A percentile compares a stretch with the other conserved stretches of the same genome.
Evolutionary conservation across 2,329 filamentous ascomycete species (phyloP).

Genomic region (Hansfordia pulvinata): DNA sequence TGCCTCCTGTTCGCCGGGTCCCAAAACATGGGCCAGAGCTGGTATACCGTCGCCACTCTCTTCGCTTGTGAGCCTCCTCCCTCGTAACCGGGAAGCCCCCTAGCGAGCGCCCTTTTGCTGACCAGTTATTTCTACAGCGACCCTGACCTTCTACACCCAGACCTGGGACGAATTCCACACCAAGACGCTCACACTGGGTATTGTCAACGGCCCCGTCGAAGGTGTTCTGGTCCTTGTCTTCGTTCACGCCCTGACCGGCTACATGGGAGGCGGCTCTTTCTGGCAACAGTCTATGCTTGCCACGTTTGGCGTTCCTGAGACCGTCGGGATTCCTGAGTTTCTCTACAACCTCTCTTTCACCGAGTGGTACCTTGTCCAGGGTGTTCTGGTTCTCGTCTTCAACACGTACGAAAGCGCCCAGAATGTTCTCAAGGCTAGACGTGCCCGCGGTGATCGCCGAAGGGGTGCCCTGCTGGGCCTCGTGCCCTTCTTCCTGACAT

Average conservation of each 20-base stretch:
- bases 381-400: conserved; percentile 64
- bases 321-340: conserved; percentile 48
- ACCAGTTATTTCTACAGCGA: conserved; percentile 37
- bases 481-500: conserved; percentile 65
- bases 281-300: conserved; percentile 77
- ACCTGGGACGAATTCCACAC: conserved; percentile 99
- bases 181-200: conserved; percentile 80
- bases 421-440: conserved; percentile 76
- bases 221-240: conserved; percentile 73
- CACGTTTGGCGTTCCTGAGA: conserved; percentile 54
- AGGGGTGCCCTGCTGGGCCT: conserved; percentile 71
- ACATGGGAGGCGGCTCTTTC: conserved; percentile 78
- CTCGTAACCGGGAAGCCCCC: no score
- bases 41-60: conserved; percentile 72
- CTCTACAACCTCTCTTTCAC: conserved; percentile 77
- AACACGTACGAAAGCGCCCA: conserved; percentile 70
- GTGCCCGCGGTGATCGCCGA: conserved; percentile 56
- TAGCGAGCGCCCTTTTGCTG: conserved; percentile 3
- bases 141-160: conserved; percentile 95
- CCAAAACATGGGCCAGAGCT: conserved; percentile 87
- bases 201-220: conserved; percentile 91
- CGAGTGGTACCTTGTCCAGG: conserved; percentile 87
- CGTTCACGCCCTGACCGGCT: conserved; percentile 74
- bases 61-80: conserved; percentile 54
- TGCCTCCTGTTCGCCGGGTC: conserved; percentile 82